phyloP scores from a whole-genome alignment of 495 filamentous ascomycete species.

The Penicillium lagena region DNA sequence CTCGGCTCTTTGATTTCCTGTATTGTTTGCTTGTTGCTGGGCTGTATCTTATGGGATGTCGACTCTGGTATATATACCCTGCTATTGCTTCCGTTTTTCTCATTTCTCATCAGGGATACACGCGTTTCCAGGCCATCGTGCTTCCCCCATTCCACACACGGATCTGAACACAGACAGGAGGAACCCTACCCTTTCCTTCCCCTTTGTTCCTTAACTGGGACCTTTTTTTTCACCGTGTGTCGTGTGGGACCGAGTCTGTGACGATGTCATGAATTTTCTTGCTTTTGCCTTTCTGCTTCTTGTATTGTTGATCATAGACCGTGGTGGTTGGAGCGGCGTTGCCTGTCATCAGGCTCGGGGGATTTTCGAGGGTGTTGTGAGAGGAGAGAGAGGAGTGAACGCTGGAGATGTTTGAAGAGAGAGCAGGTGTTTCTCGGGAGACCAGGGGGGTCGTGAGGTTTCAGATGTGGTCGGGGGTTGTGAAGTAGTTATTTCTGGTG shows the following conservation, averaged over 20 bases:
- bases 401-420: constrained; percentile 1
- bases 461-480: not conserved
- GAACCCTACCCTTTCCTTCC: not conserved
- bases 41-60: constrained; percentile 25
- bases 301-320: not conserved
- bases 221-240: constrained; percentile 13
- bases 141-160: not conserved
- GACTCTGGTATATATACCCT: constrained; percentile 31
- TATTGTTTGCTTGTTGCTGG: constrained; percentile 12
- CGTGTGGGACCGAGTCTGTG: constrained; percentile 22
- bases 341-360: not conserved
- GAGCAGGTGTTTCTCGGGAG: not conserved
- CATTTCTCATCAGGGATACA: constrained; percentile 27
- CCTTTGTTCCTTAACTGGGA: constrained; percentile 9
- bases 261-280: constrained; percentile 40
- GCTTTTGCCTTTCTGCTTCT: constrained; percentile 7
- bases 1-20: constrained; percentile 8
- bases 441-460: not conserved
- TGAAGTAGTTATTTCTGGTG: not conserved
- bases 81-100: not conserved
- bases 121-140: constrained; percentile 1
- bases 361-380: not conserved
- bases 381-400: not conserved
- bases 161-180: constrained; percentile 9
- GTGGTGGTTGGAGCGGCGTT: not conserved